Percentiles rank a stretch among this genome's conserved stretches.
Evolutionary conservation across 257 asterid genomes (phyloP).

Genomic region (Paulownia fortunei): DNA sequence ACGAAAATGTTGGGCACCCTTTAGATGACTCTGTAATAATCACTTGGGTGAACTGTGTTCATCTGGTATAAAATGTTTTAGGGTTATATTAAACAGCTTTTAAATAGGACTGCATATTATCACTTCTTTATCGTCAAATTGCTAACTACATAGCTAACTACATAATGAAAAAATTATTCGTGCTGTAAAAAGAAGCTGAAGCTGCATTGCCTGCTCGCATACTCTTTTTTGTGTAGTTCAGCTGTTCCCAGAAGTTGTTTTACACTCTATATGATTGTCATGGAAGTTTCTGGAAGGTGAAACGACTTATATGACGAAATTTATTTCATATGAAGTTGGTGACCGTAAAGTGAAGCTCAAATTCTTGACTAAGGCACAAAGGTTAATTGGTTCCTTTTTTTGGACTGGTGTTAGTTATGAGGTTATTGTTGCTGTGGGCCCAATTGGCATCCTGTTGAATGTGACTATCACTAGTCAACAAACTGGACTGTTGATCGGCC

Average conservation of each 20-base stretch:
- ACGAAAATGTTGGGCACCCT: background rate
- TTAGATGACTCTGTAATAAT: background rate
- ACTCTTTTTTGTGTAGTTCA: too few species aligned
- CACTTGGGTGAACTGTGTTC: background rate
- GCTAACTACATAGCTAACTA: background rate
- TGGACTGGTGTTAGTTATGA: background rate
- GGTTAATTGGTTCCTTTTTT: background rate
- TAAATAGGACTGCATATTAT: background rate
- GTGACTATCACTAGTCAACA: background rate
- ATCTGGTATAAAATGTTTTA: background rate
- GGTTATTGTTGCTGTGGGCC: background rate
- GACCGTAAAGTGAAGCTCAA: background rate
- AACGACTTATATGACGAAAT: too few species aligned
- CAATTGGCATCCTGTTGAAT: slow-evolving; percentile 18
- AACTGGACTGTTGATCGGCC: background rate
- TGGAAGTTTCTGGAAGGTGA: background rate
- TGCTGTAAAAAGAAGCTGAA: too few species aligned
- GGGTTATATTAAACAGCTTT: background rate
- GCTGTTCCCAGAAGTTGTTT: background rate
- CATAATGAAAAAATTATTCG: too few species aligned
- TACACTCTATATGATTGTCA: background rate
- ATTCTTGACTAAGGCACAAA: background rate
- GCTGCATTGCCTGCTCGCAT: too few species aligned
- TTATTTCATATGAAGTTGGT: too few species aligned
- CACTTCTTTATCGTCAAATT: background rate